Conservation (phyloP, 139 green algal species). For the Axilococcus clingmanii region DNA sequence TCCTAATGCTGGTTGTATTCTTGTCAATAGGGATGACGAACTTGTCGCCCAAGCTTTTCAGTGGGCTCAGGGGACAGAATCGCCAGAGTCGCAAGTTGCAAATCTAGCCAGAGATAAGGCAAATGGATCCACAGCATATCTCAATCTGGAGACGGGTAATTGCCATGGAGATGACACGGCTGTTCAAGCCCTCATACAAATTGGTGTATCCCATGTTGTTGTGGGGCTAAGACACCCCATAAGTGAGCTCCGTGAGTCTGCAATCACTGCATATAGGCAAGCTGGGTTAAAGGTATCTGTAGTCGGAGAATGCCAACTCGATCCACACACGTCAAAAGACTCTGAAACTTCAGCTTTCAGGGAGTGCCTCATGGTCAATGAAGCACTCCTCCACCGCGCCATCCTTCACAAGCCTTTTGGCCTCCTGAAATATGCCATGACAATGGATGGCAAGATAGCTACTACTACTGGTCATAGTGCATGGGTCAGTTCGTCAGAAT, state of each 20-base stretch:
- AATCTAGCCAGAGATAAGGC: slow-evolving; percentile 21
- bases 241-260: slow-evolving; percentile 48
- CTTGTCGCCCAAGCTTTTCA: slow-evolving; percentile 41
- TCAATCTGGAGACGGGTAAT: slow-evolving; percentile 88
- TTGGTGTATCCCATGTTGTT: slow-evolving; percentile 74
- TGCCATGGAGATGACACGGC: slow-evolving; percentile 73
- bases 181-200: slow-evolving; percentile 56
- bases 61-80: slow-evolving; percentile 58
- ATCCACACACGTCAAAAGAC: too few species aligned
- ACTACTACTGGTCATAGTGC: slow-evolving; percentile 76
- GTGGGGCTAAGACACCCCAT: slow-evolving; percentile 88
- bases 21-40: slow-evolving; percentile 35
- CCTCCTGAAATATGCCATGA: slow-evolving; percentile 98
- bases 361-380: slow-evolving; percentile 46
- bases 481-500: slow-evolving; percentile 77
- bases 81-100: slow-evolving; percentile 53
- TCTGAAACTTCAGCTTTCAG: too few species aligned
- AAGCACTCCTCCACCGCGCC: slow-evolving; percentile 66
- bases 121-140: slow-evolving; percentile 65
- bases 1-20: slow-evolving; percentile 67
- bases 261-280: slow-evolving; percentile 41
- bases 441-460: slow-evolving; percentile 97
- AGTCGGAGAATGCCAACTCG: slow-evolving; percentile 16
- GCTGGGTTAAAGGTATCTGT: slow-evolving; percentile 71
- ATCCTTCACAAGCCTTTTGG: slow-evolving; percentile 57